phyloP scores from a whole-genome alignment of 1,284 basidiomycete genomes.

The Ustilago curta region DNA sequence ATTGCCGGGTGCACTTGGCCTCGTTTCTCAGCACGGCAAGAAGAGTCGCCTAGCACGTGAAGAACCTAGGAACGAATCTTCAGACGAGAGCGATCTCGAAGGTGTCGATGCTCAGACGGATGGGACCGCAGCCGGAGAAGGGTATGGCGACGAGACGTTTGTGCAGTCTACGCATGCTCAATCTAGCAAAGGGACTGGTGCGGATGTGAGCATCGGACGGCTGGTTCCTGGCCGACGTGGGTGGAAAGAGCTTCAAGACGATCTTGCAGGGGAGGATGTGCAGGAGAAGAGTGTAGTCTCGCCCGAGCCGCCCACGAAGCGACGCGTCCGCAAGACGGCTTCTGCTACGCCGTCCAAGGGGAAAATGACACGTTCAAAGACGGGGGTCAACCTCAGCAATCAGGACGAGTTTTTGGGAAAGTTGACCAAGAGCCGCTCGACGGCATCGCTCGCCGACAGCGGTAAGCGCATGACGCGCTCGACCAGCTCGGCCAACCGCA shows the following conservation, averaged over 20 bases:
- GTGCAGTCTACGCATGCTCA: constrained; percentile 14
- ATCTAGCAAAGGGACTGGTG: not conserved
- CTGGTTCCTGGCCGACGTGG: constrained; percentile 40
- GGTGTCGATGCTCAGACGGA: constrained; percentile 17
- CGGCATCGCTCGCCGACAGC: constrained; percentile 6
- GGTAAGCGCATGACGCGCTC: constrained; percentile 36
- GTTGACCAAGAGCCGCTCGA: constrained; percentile 28
- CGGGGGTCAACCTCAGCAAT: constrained; percentile 17
- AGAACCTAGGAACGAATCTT: constrained; percentile 11
- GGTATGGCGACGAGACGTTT: constrained; percentile 39
- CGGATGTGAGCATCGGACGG: constrained; percentile 38
- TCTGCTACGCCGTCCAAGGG: constrained; percentile 10
- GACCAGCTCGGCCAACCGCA: constrained; percentile 38
- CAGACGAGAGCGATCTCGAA: constrained; percentile 18
- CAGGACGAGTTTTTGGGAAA: not conserved
- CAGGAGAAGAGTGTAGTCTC: constrained; percentile 19
- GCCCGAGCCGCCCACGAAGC: constrained; percentile 28
- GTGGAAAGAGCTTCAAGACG: constrained; percentile 32
- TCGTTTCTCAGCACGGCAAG: constrained; percentile 45
- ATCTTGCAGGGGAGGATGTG: constrained; percentile 13
- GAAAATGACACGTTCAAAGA: constrained; percentile 35
- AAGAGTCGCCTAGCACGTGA: constrained; percentile 30
- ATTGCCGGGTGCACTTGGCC: constrained; percentile 32
- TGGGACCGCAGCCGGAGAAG: not conserved
- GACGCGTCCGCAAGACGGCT: constrained; percentile 22